Base-by-base conservation (phyloP, 1,284 basidiomycete species). In the Leccinum angustisporum region DNA sequence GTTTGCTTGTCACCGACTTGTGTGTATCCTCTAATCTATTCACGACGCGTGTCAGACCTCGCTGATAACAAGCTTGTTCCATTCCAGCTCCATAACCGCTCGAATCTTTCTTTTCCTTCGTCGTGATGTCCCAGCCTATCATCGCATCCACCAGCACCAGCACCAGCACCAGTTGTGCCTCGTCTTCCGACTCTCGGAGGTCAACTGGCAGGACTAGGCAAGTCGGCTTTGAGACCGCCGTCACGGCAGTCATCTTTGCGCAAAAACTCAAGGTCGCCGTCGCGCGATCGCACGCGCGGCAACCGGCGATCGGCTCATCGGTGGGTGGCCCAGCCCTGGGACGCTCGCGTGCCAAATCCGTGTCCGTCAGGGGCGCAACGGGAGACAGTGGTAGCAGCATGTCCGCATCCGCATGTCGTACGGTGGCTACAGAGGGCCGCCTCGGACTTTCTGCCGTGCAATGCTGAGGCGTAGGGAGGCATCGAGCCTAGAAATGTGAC, bases 201-300 rank as follows among this genome's bases (percentile, higher is more conserved):
- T 55, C 43, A 21, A 46, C 11, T 21, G 18, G 18, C 2, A 55
- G 55, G 25, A 57, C 3, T 38, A 68, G 67, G 11, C 60, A 59
- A 46, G 68, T 68, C 27, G 59, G 69, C 36, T 72, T 72, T 11
- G 61, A 67, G 62, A 69, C 68, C 10, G 68, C 64, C 10, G 70
- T 72, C 43, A 65, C 64, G 13, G 68, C 65, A 0, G 57, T 70
- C 59, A 38, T 70, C 59, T 70, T 70, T 58, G 59, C 67, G 4
- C 67, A 67, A 13, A 70, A 63, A 48, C 70, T 72, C 46, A 69
- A 71, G 61, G 53, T 55, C n/a, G 67, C 68, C 16, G 69, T 58
- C 16, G 68, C 62, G 14, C 61, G 56, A 5, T 55, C 69, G 11
- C 65, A 40, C 21, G 33, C 21, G 25, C 54, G 40, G 40, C 16